Evolutionary conservation across 768 basidiomycete species (phyloP).

Genomic region (Mycena kentingensis): DNA sequence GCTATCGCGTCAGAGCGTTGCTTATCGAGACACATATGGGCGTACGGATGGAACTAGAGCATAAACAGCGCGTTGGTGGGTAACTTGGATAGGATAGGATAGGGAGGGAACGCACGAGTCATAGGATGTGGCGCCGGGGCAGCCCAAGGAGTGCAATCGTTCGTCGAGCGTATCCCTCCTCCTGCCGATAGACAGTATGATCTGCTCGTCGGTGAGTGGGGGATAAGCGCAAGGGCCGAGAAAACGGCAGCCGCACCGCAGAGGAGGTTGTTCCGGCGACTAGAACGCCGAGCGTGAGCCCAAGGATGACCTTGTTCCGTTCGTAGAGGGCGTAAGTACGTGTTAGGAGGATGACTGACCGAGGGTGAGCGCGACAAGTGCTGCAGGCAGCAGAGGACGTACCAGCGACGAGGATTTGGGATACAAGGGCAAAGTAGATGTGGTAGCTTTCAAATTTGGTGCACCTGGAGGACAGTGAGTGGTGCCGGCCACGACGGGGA

Average conservation of each 20-base stretch:
- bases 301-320: constrained; percentile 11
- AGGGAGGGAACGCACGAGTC: neutral
- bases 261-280: neutral
- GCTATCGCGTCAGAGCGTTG: neutral
- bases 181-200: neutral
- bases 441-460: constrained; percentile 2
- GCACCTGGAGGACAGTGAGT: constrained; percentile 1
- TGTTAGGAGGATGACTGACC: constrained; percentile 16
- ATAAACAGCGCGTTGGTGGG: too few relatives aligned
- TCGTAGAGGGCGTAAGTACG: constrained; percentile 20
- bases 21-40: neutral
- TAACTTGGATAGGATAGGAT: neutral
- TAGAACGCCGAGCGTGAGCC: constrained; percentile 2
- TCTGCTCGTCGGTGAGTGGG: neutral
- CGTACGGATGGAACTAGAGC: constrained; percentile 4
- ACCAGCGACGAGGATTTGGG: constrained; percentile 13
- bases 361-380: neutral
- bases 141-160: neutral
- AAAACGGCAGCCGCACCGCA: neutral
- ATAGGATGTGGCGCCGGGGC: constrained; percentile 1
- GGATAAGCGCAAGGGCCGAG: neutral
- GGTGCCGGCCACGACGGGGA: neutral
- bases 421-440: constrained; percentile 8
- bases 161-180: neutral
- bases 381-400: neutral